A percentile compares a stretch with the other conserved stretches of the same genome.
Conservation (phyloP, 768 basidiomycete species). For the Calocera cornea region DNA sequence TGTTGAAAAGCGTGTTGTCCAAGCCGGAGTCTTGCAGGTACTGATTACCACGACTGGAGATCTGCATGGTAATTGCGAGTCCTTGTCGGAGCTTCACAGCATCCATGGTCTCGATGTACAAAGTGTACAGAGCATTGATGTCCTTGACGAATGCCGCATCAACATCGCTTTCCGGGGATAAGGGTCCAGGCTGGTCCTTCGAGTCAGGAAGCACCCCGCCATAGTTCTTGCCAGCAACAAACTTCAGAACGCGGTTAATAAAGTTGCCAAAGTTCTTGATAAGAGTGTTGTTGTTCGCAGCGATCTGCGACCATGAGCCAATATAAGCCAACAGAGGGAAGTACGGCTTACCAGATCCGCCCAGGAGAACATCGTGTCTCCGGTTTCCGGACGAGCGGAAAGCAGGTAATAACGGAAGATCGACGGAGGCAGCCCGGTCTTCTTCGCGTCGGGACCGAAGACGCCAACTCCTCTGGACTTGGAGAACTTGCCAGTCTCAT, state of each 20-base stretch:
- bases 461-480: conserved; percentile 95
- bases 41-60: conserved; percentile 79
- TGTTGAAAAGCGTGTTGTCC: conserved; percentile 73
- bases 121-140: conserved; percentile 61
- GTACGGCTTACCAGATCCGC: conserved; percentile 59
- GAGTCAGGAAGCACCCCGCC: conserved; percentile 68
- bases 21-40: conserved; percentile 90
- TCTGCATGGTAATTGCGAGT: conserved; percentile 74
- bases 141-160: conserved; percentile 54
- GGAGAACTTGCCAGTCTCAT: conserved; percentile 97
- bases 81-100: conserved; percentile 78
- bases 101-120: conserved; percentile 82
- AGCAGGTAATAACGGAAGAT: conserved; percentile 97
- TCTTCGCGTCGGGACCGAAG: conserved; percentile 86
- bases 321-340: background rate
- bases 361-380: conserved; percentile 96
- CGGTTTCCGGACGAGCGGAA: conserved; percentile 81
- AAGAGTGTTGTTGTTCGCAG: conserved; percentile 84
- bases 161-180: conserved; percentile 53
- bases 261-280: conserved; percentile 98
- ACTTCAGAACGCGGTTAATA: conserved; percentile 88
- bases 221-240: conserved; percentile 67
- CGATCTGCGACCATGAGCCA: conserved; percentile 38
- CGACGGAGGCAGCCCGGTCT: conserved; percentile 83
- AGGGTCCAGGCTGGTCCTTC: conserved; percentile 50